Evolutionary conservation across 2,329 filamentous ascomycete genomes (phyloP).

Genomic region (Basipetospora sp.): DNA sequence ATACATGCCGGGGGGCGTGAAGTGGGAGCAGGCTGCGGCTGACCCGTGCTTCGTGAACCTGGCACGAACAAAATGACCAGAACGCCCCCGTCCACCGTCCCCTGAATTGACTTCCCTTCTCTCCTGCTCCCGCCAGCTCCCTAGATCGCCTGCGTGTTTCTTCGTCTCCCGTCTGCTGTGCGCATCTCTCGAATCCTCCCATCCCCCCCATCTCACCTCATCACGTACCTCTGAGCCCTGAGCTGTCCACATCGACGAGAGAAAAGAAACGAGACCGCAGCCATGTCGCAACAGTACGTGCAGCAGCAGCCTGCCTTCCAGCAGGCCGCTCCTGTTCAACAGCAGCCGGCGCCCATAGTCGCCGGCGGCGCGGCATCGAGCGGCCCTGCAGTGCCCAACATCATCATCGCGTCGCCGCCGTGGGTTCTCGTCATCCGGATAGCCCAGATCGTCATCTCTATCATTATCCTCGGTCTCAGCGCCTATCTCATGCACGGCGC

Average conservation of each 20-base stretch:
- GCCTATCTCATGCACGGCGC: constrained; percentile 25
- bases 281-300: constrained; percentile 6
- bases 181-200: not conserved
- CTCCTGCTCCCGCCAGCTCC: too few relatives aligned
- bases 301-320: constrained; percentile 5
- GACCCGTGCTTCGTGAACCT: too few relatives aligned
- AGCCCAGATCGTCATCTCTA: constrained; percentile 25
- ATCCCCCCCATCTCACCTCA: not conserved
- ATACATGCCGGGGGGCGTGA: too few relatives aligned
- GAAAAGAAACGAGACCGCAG: not conserved
- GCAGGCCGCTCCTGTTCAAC: not conserved
- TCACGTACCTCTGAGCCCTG: too few relatives aligned
- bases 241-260: too few relatives aligned
- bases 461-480: constrained; percentile 29
- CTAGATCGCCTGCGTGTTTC: too few relatives aligned
- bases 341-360: not conserved
- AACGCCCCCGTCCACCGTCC: too few relatives aligned
- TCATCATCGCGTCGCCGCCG: constrained; percentile 24
- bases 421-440: constrained; percentile 29
- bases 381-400: not conserved
- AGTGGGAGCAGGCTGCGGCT: too few relatives aligned
- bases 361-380: not conserved
- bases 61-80: too few relatives aligned
- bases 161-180: too few relatives aligned
- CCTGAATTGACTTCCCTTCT: too few relatives aligned